Evolutionary conservation across 2,329 filamentous ascomycete species (phyloP), one percentile per base, ranked within the genome.

Genomic region (Talaromyces sp.): DNA sequence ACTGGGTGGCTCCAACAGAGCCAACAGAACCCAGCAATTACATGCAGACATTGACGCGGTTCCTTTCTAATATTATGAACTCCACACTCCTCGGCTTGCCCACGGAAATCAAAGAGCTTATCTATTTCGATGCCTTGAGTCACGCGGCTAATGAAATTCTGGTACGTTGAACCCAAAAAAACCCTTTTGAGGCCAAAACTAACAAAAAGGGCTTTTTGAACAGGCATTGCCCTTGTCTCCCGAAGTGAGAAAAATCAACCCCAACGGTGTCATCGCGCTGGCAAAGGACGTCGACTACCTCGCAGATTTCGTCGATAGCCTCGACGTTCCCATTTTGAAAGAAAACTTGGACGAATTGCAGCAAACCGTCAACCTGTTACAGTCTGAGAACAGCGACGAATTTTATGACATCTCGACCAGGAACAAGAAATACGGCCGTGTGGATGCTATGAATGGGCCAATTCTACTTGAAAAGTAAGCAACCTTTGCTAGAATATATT

Each of bases 11-110:
- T 8, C 80, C 82, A 4, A 84, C 81, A 7, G 78, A 85, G 26
- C 85, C 88, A 19, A 80, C 80, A 0, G 89, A 95, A 68, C 90
- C 93, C 1, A 95, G 89, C 73, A 93, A 88, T 66, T 99, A 99
- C 77, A 96, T 99, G 86, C 89, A 95, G 72, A 96, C 95, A 5
- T 80, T 99, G 63, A 99, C 93, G 0, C 86, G 89, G 13, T 99
- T 98, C 72, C 81, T 99, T 21, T 90, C 89, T 31, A 96, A 96
- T 72, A 98, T 97, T 72, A 98, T 98, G 92, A 93, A 88, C 71
- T 95, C 91, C 0, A 96, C 96, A 0, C 82, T 99, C 5, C 83
- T 99, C 2, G 93, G 93, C 1, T 80, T 99, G n/a, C 95, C 96
- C 0, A 87, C 91, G 31, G 91, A 96, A 69, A 97, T 99, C 75